These are phyloP conservation scores for Stagonosporopsis chrysanthemi DNA, from an alignment of 2,329 filamentous ascomycete genomes.

Conservation along the genomic window DNA sequence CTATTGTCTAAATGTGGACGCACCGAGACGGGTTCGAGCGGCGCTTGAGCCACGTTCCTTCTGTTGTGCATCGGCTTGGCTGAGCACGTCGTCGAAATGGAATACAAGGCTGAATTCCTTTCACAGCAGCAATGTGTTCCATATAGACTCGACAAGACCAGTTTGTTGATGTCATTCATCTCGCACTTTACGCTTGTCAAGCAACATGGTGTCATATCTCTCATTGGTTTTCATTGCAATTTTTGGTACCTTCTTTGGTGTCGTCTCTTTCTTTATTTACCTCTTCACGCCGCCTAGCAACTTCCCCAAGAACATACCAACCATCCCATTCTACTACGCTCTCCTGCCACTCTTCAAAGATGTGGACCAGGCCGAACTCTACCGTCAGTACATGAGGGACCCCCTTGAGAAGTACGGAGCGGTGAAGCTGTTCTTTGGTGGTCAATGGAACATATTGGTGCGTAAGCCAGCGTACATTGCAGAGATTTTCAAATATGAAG, in stretches of 20 bases:
- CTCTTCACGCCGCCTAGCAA: slow-evolving; percentile 38
- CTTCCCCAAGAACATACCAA: slow-evolving; percentile 51
- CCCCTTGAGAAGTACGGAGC: slow-evolving; percentile 54
- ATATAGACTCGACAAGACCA: slow-evolving; percentile 25
- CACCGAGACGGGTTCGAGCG: slow-evolving; percentile 12
- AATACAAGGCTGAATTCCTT: slow-evolving; percentile 20
- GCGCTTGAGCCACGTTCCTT: slow-evolving; percentile 21
- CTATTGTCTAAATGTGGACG: slow-evolving; percentile 32
- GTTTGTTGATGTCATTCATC: slow-evolving; percentile 5
- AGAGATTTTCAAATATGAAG: slow-evolving; percentile 48
- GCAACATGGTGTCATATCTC: slow-evolving; percentile 34
- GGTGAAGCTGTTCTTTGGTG: slow-evolving; percentile 59
- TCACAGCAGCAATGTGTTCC: slow-evolving; percentile 15
- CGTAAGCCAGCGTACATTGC: slow-evolving; percentile 55
- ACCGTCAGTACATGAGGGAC: slow-evolving; percentile 49
- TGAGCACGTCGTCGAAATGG: slow-evolving; percentile 19
- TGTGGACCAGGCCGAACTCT: slow-evolving; percentile 55
- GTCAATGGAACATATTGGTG: slow-evolving; percentile 59
- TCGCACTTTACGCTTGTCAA: slow-evolving; percentile 1
- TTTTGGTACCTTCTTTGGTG: slow-evolving; percentile 25
- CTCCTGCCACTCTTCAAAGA: slow-evolving; percentile 54
- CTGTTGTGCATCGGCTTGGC: slow-evolving; percentile 17
- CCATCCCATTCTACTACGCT: slow-evolving; percentile 56
- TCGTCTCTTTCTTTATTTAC: slow-evolving; percentile 33
- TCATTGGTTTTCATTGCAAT: slow-evolving; percentile 33